Percentiles rank a stretch among this genome's conserved stretches.
phyloP scores from a whole-genome alignment of 306 rosid genomes.

The Casuarina equisetifolia region DNA sequence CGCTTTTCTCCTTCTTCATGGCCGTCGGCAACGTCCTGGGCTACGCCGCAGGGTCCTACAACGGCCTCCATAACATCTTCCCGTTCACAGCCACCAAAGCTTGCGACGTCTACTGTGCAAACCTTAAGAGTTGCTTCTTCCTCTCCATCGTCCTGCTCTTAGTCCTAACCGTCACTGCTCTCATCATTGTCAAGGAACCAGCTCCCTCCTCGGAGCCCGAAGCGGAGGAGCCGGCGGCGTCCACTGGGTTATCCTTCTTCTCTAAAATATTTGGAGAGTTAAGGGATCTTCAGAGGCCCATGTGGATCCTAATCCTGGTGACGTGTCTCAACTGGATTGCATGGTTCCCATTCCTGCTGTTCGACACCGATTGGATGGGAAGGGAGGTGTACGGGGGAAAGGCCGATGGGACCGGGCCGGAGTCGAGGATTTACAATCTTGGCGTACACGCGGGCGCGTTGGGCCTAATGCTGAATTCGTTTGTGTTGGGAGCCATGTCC shows the following conservation, averaged over 20 bases:
- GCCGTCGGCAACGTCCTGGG: constrained; percentile 81
- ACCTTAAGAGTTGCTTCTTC: constrained; percentile 76
- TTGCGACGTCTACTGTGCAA: constrained; percentile 77
- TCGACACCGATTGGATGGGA: constrained; percentile 98
- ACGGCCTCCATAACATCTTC: constrained; percentile 39
- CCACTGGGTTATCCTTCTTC: constrained; percentile 37
- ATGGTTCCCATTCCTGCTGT: constrained; percentile 84
- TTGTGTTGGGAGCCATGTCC: constrained; percentile 63
- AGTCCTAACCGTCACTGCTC: constrained; percentile 26
- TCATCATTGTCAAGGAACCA: constrained; percentile 50
- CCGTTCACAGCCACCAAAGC: constrained; percentile 68
- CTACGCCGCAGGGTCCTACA: constrained; percentile 66
- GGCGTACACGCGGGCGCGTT: constrained; percentile 80
- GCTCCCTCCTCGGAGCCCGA: neutral
- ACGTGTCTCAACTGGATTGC: constrained; percentile 88
- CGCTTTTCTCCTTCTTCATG: constrained; percentile 74
- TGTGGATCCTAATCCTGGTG: constrained; percentile 74
- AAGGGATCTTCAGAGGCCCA: constrained; percentile 53
- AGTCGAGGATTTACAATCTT: constrained; percentile 40
- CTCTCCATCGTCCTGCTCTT: constrained; percentile 53
- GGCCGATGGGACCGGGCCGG: constrained; percentile 39
- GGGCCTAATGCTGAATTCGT: constrained; percentile 74
- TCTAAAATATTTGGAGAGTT: constrained; percentile 59
- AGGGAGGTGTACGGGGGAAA: constrained; percentile 77
- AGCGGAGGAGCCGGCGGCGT: neutral